phyloP scores from a whole-genome alignment of 352 stramenopile genomes.

The Globisporangium cylindrosporum region DNA sequence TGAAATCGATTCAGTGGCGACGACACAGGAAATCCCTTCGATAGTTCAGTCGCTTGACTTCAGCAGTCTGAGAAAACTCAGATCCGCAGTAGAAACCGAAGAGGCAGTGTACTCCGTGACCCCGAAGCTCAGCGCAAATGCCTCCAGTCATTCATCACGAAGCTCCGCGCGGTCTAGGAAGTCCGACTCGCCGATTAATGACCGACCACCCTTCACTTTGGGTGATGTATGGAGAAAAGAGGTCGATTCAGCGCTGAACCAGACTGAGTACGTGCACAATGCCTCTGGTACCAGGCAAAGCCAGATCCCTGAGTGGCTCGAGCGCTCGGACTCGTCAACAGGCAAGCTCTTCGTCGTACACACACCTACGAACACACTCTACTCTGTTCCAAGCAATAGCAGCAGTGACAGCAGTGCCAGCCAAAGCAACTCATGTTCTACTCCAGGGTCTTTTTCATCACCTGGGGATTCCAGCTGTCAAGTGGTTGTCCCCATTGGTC shows the following conservation, averaged over 20 bases:
- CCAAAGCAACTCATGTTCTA: not conserved
- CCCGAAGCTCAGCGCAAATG: not conserved
- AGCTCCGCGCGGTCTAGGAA: constrained; percentile 2
- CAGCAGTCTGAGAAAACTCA: constrained; percentile 11
- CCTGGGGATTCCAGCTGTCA: constrained; percentile 4
- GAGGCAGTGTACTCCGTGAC: not conserved
- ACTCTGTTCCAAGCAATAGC: not conserved
- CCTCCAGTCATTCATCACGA: not conserved
- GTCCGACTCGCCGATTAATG: not conserved
- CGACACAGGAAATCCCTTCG: constrained; percentile 14
- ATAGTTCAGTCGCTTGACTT: constrained; percentile 16
- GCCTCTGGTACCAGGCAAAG: constrained; percentile 11
- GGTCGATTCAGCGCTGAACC: not conserved
- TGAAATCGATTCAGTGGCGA: constrained; percentile 8
- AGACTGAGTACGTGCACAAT: constrained; percentile 14
- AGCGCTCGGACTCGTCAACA: constrained; percentile 8
- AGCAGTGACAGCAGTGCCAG: not conserved
- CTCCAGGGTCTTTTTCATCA: not conserved
- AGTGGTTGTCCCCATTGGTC: constrained; percentile 18
- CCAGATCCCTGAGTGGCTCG: constrained; percentile 17
- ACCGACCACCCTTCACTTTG: constrained; percentile 6
- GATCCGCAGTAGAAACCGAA: not conserved
- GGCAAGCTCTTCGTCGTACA: constrained; percentile 19
- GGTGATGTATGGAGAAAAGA: constrained; percentile 17
- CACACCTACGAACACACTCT: constrained; percentile 16